These are phyloP conservation scores for Naganishia sp. DNA, from an alignment of 1,284 basidiomycete species.

Conservation along the genomic window DNA sequence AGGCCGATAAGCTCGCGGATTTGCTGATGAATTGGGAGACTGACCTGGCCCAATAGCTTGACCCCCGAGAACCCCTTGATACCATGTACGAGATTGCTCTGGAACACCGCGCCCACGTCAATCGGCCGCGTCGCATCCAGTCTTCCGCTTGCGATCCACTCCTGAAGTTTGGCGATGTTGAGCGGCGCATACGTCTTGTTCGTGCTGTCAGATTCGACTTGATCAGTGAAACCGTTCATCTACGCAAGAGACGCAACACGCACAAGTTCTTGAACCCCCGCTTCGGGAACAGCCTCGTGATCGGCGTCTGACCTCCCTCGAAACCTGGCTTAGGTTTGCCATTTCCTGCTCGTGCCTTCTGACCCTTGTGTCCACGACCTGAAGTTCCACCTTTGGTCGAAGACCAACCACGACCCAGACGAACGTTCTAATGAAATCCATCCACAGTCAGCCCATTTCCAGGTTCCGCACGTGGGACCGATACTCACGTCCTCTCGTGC, in stretches of 20 bases:
- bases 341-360: conserved; percentile 87
- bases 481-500: conserved; percentile 43
- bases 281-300: conserved; percentile 90
- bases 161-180: conserved; percentile 78
- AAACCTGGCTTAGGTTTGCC: conserved; percentile 83
- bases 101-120: conserved; percentile 79
- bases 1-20: conserved; percentile 21
- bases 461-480: background rate
- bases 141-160: conserved; percentile 85
- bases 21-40: conserved; percentile 10
- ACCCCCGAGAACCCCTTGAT: conserved; percentile 74
- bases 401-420: conserved; percentile 88
- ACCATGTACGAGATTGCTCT: conserved; percentile 84
- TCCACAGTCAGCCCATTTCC: background rate
- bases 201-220: conserved; percentile 57
- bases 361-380: conserved; percentile 92
- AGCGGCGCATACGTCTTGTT: conserved; percentile 76
- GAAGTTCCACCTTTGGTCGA: conserved; percentile 89
- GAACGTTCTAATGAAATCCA: conserved; percentile 70
- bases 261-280: conserved; percentile 86
- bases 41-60: conserved; percentile 81
- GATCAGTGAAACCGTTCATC: background rate
- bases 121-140: conserved; percentile 79
- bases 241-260: conserved; percentile 22
- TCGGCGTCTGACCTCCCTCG: conserved; percentile 94